Percentiles rank a stretch among this genome's conserved stretches.
Conservation (phyloP, 495 filamentous ascomycete species). For the Letharia columbiana region DNA sequence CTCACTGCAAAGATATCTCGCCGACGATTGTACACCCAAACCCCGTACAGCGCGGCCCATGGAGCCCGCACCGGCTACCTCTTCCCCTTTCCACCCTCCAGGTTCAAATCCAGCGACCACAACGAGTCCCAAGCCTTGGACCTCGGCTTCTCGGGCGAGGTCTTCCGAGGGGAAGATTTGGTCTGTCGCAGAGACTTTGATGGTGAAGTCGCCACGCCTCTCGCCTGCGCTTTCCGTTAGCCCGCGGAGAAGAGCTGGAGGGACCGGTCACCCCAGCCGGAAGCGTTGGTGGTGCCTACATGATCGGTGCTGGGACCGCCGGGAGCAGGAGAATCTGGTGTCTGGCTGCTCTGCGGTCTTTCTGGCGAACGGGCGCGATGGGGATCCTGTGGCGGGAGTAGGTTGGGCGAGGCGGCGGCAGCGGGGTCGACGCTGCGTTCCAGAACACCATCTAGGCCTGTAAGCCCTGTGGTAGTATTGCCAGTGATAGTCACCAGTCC, state of each 20-base stretch:
- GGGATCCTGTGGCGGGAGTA: slow-evolving; percentile 35
- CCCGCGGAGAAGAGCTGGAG: neutral
- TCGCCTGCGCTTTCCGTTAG: slow-evolving; percentile 17
- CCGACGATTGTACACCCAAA: neutral
- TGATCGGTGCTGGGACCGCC: slow-evolving; percentile 31
- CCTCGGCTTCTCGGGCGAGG: slow-evolving; percentile 23
- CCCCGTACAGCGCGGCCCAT: neutral
- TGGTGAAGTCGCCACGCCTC: slow-evolving; percentile 7
- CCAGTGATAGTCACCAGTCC: slow-evolving; percentile 29
- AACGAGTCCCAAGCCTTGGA: slow-evolving; percentile 44
- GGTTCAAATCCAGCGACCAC: slow-evolving; percentile 43
- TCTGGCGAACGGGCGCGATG: slow-evolving; percentile 32
- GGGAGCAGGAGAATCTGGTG: slow-evolving; percentile 5
- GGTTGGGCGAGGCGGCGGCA: slow-evolving; percentile 25
- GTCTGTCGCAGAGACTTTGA: slow-evolving; percentile 20
- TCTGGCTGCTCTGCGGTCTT: slow-evolving; percentile 28
- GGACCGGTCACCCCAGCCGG: slow-evolving; percentile 12
- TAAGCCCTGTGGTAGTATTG: slow-evolving; percentile 8
- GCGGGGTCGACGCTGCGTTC: slow-evolving; percentile 21
- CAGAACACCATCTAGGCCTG: slow-evolving; percentile 16
- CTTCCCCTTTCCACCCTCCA: slow-evolving; percentile 29
- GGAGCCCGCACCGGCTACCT: neutral
- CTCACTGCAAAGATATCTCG: neutral
- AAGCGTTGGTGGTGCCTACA: slow-evolving; percentile 20
- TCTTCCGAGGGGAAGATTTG: slow-evolving; percentile 20